These are phyloP conservation scores for Stenogyne calaminthoides DNA, from an alignment of 305 asterid species.

Conservation along the genomic window DNA sequence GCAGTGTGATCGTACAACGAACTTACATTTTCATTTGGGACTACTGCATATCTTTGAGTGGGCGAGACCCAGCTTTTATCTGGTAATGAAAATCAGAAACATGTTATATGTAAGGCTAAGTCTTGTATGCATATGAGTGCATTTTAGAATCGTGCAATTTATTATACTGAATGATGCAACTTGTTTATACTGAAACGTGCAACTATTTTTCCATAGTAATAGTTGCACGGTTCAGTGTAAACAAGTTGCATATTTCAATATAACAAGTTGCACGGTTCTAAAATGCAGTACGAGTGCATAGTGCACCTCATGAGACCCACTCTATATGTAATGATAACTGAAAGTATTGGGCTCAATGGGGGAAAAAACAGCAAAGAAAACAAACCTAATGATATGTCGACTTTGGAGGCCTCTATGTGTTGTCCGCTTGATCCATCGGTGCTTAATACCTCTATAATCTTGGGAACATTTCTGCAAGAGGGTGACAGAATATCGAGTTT, in stretches of 20 bases:
- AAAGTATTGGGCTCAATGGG: neutral
- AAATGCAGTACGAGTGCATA: too few relatives aligned
- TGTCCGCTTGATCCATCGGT: slow-evolving; percentile 81
- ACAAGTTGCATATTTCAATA: too few relatives aligned
- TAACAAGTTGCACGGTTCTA: too few relatives aligned
- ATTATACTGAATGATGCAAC: too few relatives aligned
- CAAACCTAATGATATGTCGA: slow-evolving; percentile 66
- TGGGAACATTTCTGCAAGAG: slow-evolving; percentile 69
- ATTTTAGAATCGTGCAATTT: too few relatives aligned
- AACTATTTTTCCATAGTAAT: too few relatives aligned
- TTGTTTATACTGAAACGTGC: too few relatives aligned
- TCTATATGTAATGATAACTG: too few relatives aligned
- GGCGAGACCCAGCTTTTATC: slow-evolving; percentile 79
- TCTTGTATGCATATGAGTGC: too few relatives aligned
- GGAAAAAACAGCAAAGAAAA: neutral
- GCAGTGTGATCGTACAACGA: neutral
- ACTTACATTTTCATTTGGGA: slow-evolving; percentile 79
- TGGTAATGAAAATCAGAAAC: slow-evolving; percentile 34
- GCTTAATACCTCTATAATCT: slow-evolving; percentile 79
- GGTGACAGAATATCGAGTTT: neutral
- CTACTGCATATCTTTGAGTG: slow-evolving; percentile 92
- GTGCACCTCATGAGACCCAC: too few relatives aligned
- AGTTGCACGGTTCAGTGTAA: too few relatives aligned
- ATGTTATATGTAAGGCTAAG: neutral
- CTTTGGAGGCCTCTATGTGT: slow-evolving; percentile 73